Percentiles rank a stretch among this genome's conserved stretches.
These are phyloP conservation scores for Calonectria honghensis DNA, from an alignment of 2,329 filamentous ascomycete species.

Conservation along the genomic window DNA sequence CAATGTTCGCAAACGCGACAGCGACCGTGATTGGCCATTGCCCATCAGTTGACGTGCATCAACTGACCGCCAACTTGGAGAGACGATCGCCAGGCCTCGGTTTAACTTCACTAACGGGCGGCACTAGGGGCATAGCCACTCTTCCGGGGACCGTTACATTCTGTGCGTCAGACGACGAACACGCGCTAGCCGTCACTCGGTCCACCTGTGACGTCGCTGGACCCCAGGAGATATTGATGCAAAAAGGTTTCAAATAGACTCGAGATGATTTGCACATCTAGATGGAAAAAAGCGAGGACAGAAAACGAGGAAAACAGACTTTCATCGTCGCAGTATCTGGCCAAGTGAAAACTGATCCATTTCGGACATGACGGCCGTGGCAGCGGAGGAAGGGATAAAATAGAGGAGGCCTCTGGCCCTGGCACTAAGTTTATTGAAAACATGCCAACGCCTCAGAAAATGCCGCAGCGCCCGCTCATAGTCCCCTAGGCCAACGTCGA, in stretches of 20 bases:
- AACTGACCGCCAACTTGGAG: background rate
- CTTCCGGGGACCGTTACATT: background rate
- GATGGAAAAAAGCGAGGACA: background rate
- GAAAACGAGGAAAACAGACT: background rate
- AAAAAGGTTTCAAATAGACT: background rate
- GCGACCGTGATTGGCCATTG: background rate
- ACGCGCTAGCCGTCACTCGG: background rate
- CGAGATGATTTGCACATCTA: background rate
- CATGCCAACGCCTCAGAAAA: background rate
- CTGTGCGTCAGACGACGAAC: background rate
- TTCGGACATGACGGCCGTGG: no score
- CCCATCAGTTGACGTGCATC: slow-evolving; percentile 6
- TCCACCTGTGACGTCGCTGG: background rate
- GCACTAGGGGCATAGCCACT: slow-evolving; percentile 9
- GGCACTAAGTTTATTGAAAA: background rate
- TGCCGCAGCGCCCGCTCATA: slow-evolving; percentile 10
- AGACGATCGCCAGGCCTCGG: background rate
- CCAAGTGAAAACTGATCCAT: background rate
- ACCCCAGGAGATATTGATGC: background rate
- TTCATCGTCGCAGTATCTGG: background rate
- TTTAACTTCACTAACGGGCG: background rate
- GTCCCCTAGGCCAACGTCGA: no score
- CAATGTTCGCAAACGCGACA: background rate
- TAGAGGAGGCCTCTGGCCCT: background rate
- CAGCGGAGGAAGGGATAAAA: no score